Conservation (phyloP, 2,329 filamentous ascomycete genomes). For the Colletotrichum endophyticum region DNA sequence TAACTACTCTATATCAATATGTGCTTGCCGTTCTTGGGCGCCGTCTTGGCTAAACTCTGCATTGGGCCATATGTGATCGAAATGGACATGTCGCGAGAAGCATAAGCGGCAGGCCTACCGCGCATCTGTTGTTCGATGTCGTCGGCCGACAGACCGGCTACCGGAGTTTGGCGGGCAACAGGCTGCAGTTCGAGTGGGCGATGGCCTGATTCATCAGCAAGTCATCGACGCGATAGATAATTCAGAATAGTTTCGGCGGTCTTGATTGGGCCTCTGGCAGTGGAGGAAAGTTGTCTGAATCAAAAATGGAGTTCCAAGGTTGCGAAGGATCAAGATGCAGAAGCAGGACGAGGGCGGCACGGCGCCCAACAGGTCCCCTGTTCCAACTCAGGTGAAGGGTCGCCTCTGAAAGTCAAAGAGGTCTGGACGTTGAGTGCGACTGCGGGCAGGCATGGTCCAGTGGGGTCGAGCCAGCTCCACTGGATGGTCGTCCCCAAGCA, state of each 20-base stretch:
- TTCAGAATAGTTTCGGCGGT: not conserved
- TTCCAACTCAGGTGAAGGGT: not conserved
- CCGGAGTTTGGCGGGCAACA: not conserved
- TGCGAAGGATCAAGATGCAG: constrained; percentile 4
- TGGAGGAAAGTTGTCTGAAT: not conserved
- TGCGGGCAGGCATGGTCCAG: not conserved
- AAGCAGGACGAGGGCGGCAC: not conserved
- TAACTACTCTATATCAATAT: too few relatives aligned
- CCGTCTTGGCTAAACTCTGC: not conserved
- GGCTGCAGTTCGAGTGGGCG: not conserved
- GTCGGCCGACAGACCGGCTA: not conserved
- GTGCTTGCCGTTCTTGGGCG: not conserved
- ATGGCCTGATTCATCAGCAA: not conserved
- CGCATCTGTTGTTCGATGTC: not conserved
- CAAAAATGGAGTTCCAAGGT: not conserved
- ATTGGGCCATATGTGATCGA: not conserved
- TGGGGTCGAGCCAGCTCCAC: not conserved
- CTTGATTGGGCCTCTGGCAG: not conserved
- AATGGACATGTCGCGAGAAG: not conserved
- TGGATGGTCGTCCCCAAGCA: not conserved
- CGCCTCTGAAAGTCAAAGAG: not conserved
- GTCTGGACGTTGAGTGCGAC: not conserved
- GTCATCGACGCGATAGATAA: not conserved
- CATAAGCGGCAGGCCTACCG: not conserved
- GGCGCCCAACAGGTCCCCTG: not conserved